Evolutionary conservation across 306 rosid species (phyloP), one percentile per base, ranked within the genome.

Genomic region (Rosa multiflora): DNA sequence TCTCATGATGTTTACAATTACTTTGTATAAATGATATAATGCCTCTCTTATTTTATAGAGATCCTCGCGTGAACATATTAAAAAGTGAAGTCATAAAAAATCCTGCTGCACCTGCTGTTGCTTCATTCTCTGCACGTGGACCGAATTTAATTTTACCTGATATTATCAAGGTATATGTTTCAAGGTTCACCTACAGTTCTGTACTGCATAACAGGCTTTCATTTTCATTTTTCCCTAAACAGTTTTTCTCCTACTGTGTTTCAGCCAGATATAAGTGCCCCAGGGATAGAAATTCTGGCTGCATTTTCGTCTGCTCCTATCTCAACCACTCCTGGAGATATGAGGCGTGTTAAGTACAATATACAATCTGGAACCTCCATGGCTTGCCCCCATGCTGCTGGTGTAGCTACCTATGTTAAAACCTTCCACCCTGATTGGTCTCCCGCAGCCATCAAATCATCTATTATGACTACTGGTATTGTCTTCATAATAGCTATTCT

Each of bases 261-360:
- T 46, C 77, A 81, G 84, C 87, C 84, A 9, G 87, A 84, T 73
- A 76, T 77, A 66, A 77, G 58, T 56, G 87, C 84, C 20, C 87
- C 84, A 2, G 87, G 84, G 17, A 11, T 72, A 4, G 51, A 77
- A 4, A 84, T 84, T 21, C 29, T 84, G 67, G 87, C 84, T 40
- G 49, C 84, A 4, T 84, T 26, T 47, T 51, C 87, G 5, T 76
- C 79, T 14, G 37, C 10, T 58, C 3, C 82, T 18, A 76, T 84
- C 12, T 53, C 87, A 10, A 2, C 0, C 4, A 8, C 1, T 6
- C 26, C 40, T 8, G 61, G 1, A 23, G 82, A 79, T 64, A 46
- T 15, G 55, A 78, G 86, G 72, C 46, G 35, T 4, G 83, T 35
- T 72, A 69, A 83, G 18, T 79, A 75, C 83, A 46, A 6, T 39